phyloP scores from a whole-genome alignment of 306 rosid genomes.

The Purshia tridentata region DNA sequence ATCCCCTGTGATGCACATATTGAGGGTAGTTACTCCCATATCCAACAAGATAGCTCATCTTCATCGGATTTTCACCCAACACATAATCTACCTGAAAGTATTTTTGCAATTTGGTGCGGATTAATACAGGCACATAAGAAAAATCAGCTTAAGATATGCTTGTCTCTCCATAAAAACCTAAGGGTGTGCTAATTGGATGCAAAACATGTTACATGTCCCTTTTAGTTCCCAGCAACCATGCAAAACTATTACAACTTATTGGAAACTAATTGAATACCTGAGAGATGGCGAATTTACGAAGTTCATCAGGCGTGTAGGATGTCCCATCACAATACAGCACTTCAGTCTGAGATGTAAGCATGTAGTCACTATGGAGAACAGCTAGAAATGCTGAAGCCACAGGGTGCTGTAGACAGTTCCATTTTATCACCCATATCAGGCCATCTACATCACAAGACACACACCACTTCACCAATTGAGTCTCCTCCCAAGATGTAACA shows the following conservation, averaged over 20 bases:
- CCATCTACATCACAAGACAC: slow-evolving; percentile 45
- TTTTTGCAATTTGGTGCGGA: not conserved
- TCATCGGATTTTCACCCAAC: slow-evolving; percentile 52
- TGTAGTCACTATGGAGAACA: slow-evolving; percentile 66
- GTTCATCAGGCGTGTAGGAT: slow-evolving; percentile 46
- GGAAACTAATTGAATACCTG: slow-evolving; percentile 40
- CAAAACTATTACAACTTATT: not conserved
- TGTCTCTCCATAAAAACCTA: too few relatives aligned
- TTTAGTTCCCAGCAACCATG: too few relatives aligned
- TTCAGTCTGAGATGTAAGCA: slow-evolving; percentile 51
- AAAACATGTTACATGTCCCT: too few relatives aligned
- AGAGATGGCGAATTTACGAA: slow-evolving; percentile 60
- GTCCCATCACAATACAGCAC: slow-evolving; percentile 49
- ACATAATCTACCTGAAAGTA: slow-evolving; percentile 57
- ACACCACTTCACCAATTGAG: not conserved
- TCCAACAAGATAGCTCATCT: slow-evolving; percentile 68
- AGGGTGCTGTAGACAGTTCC: slow-evolving; percentile 56
- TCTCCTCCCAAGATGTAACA: not conserved
- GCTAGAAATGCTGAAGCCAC: slow-evolving; percentile 72
- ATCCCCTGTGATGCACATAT: slow-evolving; percentile 63
- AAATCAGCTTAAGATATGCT: not conserved
- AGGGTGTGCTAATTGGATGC: too few relatives aligned
- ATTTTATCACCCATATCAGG: slow-evolving; percentile 53
- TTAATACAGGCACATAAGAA: not conserved
- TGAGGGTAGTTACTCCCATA: slow-evolving; percentile 52